These are phyloP conservation scores for Diaporthe nobilis DNA, from an alignment of 2,329 filamentous ascomycete species.

Conservation along the genomic window DNA sequence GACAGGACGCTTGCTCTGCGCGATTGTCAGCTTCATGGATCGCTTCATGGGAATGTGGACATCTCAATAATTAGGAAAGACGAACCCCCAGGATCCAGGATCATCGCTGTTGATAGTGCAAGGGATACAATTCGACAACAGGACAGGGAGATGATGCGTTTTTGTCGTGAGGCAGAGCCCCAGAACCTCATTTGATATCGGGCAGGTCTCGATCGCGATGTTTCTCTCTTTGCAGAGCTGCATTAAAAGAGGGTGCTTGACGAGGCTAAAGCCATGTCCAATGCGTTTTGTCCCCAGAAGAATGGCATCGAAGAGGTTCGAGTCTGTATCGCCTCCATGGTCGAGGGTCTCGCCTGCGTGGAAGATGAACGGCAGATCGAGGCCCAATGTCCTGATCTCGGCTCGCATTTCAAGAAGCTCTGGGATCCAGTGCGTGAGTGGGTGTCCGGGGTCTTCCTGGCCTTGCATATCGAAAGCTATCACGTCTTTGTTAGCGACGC, in stretches of 20 bases:
- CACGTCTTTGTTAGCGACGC: neutral
- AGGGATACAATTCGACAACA: conserved; percentile 78
- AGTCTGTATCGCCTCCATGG: conserved; percentile 73
- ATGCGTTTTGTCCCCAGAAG: conserved; percentile 77
- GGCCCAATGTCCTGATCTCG: conserved; percentile 45
- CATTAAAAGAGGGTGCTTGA: conserved; percentile 75
- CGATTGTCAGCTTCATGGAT: neutral
- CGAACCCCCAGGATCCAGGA: conserved; percentile 77
- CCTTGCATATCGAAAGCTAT: conserved; percentile 71
- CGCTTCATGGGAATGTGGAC: neutral
- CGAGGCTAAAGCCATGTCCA: conserved; percentile 79
- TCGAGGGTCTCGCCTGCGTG: conserved; percentile 77
- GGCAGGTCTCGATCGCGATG: conserved; percentile 82
- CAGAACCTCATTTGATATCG: conserved; percentile 83
- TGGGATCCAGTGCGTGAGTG: conserved; percentile 63
- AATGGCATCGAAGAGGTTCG: conserved; percentile 78
- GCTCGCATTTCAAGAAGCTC: conserved; percentile 63
- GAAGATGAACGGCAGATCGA: conserved; percentile 49
- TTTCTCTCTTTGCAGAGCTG: conserved; percentile 60
- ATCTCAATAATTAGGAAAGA: neutral
- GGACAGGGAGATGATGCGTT: conserved; percentile 76
- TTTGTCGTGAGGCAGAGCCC: conserved; percentile 76
- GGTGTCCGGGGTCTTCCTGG: conserved; percentile 67
- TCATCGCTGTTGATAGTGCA: conserved; percentile 84
- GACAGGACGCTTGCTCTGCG: conserved; percentile 74